A percentile compares a stretch with the other conserved stretches of the same genome.
These are phyloP conservation scores for Argentina anserina DNA, from an alignment of 306 rosid species.

Conservation along the genomic window DNA sequence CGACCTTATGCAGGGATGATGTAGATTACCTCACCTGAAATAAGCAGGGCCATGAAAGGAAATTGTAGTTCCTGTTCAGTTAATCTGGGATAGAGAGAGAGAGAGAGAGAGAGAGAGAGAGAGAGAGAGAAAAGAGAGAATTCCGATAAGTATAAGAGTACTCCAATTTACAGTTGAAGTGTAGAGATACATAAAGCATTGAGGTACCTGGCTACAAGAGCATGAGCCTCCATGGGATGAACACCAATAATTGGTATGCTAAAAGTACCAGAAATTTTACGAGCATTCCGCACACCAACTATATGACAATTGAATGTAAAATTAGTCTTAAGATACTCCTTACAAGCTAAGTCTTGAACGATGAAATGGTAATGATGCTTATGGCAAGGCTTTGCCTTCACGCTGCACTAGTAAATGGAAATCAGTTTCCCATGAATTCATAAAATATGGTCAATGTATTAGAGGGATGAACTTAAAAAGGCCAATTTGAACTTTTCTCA, in stretches of 20 bases:
- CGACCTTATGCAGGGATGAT: constrained; percentile 2
- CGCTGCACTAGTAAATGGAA: constrained; percentile 51
- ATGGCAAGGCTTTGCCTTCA: constrained; percentile 96
- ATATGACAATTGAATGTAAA: constrained; percentile 29
- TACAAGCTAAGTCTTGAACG: constrained; percentile 80
- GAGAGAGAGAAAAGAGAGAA: constrained; percentile 19
- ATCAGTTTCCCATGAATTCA: constrained; percentile 5
- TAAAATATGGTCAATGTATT: background rate
- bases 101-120: no score
- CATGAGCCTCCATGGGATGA: constrained; percentile 99
- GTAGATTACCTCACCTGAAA: constrained; percentile 62
- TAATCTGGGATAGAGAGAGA: constrained; percentile 64
- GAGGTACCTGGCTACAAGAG: constrained; percentile 87
- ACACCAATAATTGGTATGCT: constrained; percentile 77
- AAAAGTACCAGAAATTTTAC: constrained; percentile 57
- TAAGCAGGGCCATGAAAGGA: constrained; percentile 88
- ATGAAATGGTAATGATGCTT: constrained; percentile 95
- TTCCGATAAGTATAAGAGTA: constrained; percentile 21
- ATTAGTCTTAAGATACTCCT: constrained; percentile 20
- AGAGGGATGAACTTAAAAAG: background rate
- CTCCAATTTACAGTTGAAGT: constrained; percentile 5
- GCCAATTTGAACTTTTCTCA: background rate
- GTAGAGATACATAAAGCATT: background rate
- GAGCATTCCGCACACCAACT: constrained; percentile 93
- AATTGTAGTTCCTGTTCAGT: constrained; percentile 69